Base-by-base conservation (phyloP, 2,329 filamentous ascomycete species). In the Sporothrix dimorphospora region DNA sequence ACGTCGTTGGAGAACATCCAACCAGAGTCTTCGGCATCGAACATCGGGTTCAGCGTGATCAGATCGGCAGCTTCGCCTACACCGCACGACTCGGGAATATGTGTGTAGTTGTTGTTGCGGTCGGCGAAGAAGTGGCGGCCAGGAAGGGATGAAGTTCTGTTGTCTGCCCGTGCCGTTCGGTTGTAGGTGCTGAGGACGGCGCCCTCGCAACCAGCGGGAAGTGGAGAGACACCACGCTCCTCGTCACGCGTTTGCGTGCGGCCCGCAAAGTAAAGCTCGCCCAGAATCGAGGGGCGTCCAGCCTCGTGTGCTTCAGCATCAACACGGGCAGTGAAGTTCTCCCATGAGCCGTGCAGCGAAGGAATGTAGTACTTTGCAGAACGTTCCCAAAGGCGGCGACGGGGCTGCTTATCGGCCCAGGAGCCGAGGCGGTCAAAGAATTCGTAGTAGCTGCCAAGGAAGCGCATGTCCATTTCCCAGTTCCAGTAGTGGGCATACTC, bases 281-380 rank as follows among this genome's bases (percentile, higher is more conserved):
- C 94, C 84, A 94, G 91, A 57, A 96, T 84, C 4, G 90, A 85
- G n/a, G 79, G 77, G 5, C 82, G 82, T 0, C 84, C 84, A 21
- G 85, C 84, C 16, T 79, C 79, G 67, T 86, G 82, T 0, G 88
- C 89, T 76, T 92, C 89, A 16, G 86, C 82, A 66, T 89, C 85
- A 4, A 93, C 90, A 77, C 89, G 86, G 19, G 86, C 83, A 9
- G 86, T 88, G 79, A 94, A 94, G 77, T 94, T 89, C 51, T 91
- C 87, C 90, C 90, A 94, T 38, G 83, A 84, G 40, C 91, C 91
- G 77, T 94, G 92, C 45, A 90, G 84, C 0, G 84, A 82, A 0
- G 92, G 92, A 9, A 94, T 89, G 79, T 94, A 95, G 81, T 94
- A 95, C 74, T 91, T 90, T 30, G 89, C 86, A 67, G 89, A 91